phyloP scores from a whole-genome alignment of 257 asterid genomes.

The Jasminum sambac region DNA sequence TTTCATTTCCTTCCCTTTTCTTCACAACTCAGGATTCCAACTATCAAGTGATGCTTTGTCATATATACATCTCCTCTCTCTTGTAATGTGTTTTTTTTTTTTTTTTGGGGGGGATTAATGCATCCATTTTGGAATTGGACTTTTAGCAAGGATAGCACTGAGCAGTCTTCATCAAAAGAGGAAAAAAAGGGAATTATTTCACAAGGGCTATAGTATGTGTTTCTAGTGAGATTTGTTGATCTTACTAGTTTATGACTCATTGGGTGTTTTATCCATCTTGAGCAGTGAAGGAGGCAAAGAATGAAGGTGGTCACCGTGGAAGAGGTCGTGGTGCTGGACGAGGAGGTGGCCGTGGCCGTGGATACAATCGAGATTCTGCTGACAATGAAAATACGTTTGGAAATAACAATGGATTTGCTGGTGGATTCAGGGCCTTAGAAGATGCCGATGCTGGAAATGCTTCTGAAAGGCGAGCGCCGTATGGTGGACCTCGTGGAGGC shows the following conservation, averaged over 20 bases:
- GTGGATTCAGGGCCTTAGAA: conserved; percentile 31
- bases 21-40: too few species aligned
- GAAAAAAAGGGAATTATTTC: too few species aligned
- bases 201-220: neutral
- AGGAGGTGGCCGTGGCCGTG: conserved; percentile 34
- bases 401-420: conserved; percentile 34
- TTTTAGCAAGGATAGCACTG: neutral
- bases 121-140: neutral
- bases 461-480: conserved; percentile 37
- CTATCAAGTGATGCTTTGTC: too few species aligned
- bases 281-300: conserved; percentile 43
- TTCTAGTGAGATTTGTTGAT: neutral
- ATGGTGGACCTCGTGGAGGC: conserved; percentile 40
- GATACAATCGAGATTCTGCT: conserved; percentile 36
- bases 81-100: too few species aligned
- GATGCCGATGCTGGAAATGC: conserved; percentile 39
- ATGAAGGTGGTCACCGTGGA: conserved; percentile 40
- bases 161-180: neutral
- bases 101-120: too few species aligned
- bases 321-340: conserved; percentile 40
- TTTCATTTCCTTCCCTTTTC: too few species aligned
- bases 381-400: conserved; percentile 38
- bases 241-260: neutral
- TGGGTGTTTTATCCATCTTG: neutral
- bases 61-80: too few species aligned